Base-by-base conservation (phyloP, 1,139 yeast genomes). In the Hansenula sp. region DNA sequence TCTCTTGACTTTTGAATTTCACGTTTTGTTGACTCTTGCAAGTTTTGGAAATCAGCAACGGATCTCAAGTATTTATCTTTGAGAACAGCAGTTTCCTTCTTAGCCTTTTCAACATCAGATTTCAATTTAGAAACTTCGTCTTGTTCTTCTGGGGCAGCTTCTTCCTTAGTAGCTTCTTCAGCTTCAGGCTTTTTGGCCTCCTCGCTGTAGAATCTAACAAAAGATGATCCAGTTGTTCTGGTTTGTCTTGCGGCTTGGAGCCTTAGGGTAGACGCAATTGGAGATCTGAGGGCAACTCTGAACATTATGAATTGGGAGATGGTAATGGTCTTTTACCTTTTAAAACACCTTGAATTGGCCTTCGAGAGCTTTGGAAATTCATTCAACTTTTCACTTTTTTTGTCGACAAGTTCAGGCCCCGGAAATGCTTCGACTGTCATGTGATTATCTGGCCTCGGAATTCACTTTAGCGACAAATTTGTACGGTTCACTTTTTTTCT, bases 11-110 rank as follows among this genome's bases (percentile, higher is more conserved):
- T 85, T 65, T 83, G 81, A 45, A 84, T 72, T 62, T 88, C 96
- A 54, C 86, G 76, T 67, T 83, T 82, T 51, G 96, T 86, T 41
- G 90, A 79, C 57, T 84, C 91, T 70, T 88, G 96, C 57, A 88
- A 73, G 68, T 84, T 86, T 59, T 95, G 81, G 82, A 86, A 88
- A 63, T 88, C 96, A 16, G 96, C 95, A 47, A 86, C 71, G 33
- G 94, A 77, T 55, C 91, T 79, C 47, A 86, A 73, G 60, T 84
- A 86, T 57, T 78, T 80, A 65, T 87, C 91, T 68, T 86, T 86
- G 75, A 84, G 71, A 55, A 80, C 81, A 24, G 91, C 90, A 48
- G 76, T 68, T 47, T 87, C 93, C 65, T 84, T 84, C 63, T 85
- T 90, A 62, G 84, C 84, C 51, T 75, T 70, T 38, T 69, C 74